Evolutionary conservation across 2,329 filamentous ascomycete species (phyloP).

Genomic region (Rhytidhysteron rufulum): DNA sequence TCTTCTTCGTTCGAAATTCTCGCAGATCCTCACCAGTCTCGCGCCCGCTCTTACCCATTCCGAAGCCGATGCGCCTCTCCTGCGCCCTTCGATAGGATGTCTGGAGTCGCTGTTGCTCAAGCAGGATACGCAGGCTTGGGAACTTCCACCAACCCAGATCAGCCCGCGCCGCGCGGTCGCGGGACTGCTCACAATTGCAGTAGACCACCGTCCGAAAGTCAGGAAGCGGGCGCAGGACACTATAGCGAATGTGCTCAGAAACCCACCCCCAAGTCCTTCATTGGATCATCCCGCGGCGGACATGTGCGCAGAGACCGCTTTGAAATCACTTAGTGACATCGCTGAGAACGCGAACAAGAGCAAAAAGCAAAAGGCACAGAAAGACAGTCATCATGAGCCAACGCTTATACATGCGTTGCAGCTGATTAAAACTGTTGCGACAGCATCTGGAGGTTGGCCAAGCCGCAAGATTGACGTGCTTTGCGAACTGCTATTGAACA

Average conservation of each 20-base stretch:
- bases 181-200: constrained; percentile 76
- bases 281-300: constrained; percentile 92
- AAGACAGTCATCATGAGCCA: constrained; percentile 66
- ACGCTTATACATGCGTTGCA: constrained; percentile 88
- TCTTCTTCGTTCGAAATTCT: constrained; percentile 90
- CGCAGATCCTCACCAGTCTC: constrained; percentile 82
- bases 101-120: constrained; percentile 87
- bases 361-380: constrained; percentile 54
- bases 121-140: constrained; percentile 86
- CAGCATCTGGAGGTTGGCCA: constrained; percentile 88
- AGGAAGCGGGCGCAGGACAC: constrained; percentile 91
- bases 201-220: constrained; percentile 89
- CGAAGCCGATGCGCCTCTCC: constrained; percentile 80
- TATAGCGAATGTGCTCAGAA: constrained; percentile 74
- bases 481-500: constrained; percentile 82
- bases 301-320: constrained; percentile 89
- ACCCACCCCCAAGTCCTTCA: constrained; percentile 84
- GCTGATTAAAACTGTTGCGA: constrained; percentile 83
- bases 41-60: constrained; percentile 76
- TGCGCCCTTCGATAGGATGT: constrained; percentile 86
- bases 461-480: constrained; percentile 91
- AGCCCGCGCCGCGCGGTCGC: constrained; percentile 84
- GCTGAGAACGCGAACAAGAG: constrained; percentile 70
- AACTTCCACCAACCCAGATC: constrained; percentile 75
- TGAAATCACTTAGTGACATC: constrained; percentile 74